Evolutionary conservation across 768 basidiomycete species (phyloP), one percentile per base, ranked within the genome.

Genomic region (Leccinum longicurvipes): DNA sequence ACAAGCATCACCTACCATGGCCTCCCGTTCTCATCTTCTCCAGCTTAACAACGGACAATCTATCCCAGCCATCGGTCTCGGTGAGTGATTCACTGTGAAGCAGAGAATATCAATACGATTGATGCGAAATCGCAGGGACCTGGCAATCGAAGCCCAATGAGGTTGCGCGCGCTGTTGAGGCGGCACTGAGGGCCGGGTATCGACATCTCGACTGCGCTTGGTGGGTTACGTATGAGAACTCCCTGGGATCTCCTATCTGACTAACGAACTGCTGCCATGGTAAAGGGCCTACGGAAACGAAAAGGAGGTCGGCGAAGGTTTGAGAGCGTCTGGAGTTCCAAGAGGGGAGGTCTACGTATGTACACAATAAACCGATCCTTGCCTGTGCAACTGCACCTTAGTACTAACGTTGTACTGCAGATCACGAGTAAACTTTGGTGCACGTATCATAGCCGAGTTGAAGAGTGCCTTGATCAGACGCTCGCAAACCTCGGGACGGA

Each of bases 91-190:
- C 68, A 17, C 56, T 59, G 29, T 63, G 72, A 17, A 6, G 14
- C 48, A 10, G 21, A 12, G 17, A 3, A 36, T 23, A 17, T 5
- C 17, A n/a, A 28, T n/a, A 11, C 44, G 17, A 50, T 24, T 29
- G 17, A 28, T 1, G 1, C 15, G 46, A 29, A 41, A 46, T 49
- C 15, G 25, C 60, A 86, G 90, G 90, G 15, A 93, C 92, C 15
- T 93, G 89, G 89, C 85, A 89, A 70, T 84, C 86, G 42, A 80
- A 83, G 60, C 76, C 86, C 3, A 86, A 87, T 48, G 85, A 91
- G 60, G 91, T 90, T 31, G 73, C 75, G 12, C 60, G 74, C 39
- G 93, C 93, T 3, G 93, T 95, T 25, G 77, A 79, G 53, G 79
- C 81, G 61, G 91, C 91, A 1, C 71, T 95, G 58, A 86, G 85